These are phyloP conservation scores for Hypoxylon trugodes DNA, from an alignment of 495 filamentous ascomycete species.

Conservation along the genomic window DNA sequence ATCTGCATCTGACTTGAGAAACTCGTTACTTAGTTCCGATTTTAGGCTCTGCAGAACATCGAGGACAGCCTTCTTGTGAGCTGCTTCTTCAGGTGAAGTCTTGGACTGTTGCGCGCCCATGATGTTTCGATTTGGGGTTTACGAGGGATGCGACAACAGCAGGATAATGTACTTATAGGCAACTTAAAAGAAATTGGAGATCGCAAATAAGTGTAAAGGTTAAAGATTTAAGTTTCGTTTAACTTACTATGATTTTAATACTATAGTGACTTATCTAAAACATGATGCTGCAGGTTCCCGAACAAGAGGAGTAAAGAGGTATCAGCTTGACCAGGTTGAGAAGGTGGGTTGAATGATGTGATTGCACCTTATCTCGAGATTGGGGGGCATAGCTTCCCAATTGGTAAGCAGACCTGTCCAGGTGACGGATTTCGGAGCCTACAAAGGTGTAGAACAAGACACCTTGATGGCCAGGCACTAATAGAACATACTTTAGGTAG, in stretches of 20 bases:
- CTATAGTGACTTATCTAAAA: too few species aligned
- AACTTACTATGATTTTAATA: neutral
- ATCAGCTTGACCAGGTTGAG: conserved; percentile 14
- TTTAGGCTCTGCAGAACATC: conserved; percentile 53
- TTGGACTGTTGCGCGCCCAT: conserved; percentile 62
- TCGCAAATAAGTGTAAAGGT: neutral
- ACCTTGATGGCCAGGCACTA: conserved; percentile 5
- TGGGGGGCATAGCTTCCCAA: neutral
- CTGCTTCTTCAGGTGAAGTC: conserved; percentile 29
- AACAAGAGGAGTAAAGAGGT: conserved; percentile 1
- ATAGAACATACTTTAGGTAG: neutral
- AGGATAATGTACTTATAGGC: neutral
- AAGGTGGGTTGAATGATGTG: conserved; percentile 28
- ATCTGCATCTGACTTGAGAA: too few species aligned
- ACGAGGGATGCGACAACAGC: conserved; percentile 4
- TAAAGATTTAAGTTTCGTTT: neutral
- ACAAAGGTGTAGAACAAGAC: neutral
- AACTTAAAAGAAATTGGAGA: neutral
- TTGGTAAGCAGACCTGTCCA: conserved; percentile 11
- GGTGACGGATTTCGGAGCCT: neutral
- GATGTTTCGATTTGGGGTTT: conserved; percentile 15
- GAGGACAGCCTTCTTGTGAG: conserved; percentile 53
- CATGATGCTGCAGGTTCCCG: neutral
- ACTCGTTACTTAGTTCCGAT: too few species aligned
- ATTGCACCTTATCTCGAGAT: conserved; percentile 25